Evolutionary conservation across 805 yeast species (phyloP).

Genomic region (Wickerhamiella alocasiicola): DNA sequence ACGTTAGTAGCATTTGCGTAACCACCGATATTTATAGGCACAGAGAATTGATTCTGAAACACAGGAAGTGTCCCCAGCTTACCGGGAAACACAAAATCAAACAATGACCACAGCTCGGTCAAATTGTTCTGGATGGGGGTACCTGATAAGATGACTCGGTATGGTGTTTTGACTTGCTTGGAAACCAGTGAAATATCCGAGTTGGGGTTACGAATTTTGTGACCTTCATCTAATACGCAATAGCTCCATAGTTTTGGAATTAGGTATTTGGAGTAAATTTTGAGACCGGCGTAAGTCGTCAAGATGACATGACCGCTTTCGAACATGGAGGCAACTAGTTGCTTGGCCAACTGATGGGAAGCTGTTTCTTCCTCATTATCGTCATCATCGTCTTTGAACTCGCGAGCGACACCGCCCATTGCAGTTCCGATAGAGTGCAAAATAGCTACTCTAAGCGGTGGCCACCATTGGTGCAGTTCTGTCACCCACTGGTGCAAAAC

Average conservation of each 20-base stretch:
- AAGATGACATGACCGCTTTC: conserved; percentile 69
- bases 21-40: conserved; percentile 94
- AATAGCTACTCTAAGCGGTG: conserved; percentile 74
- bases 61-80: conserved; percentile 89
- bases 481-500: conserved; percentile 95
- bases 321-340: conserved; percentile 45
- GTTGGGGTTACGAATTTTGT: conserved; percentile 90
- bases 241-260: conserved; percentile 77
- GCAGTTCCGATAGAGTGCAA: conserved; percentile 90
- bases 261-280: conserved; percentile 50
- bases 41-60: conserved; percentile 80
- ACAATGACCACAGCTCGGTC: conserved; percentile 84
- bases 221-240: conserved; percentile 90
- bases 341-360: conserved; percentile 33
- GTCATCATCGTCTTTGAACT: conserved; percentile 30
- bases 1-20: conserved; percentile 94
- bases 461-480: conserved; percentile 97
- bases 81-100: conserved; percentile 93
- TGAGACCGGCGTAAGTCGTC: conserved; percentile 83
- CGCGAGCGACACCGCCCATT: conserved; percentile 33
- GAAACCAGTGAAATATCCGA: conserved; percentile 75
- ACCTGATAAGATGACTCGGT: conserved; percentile 81
- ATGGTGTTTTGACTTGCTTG: conserved; percentile 72
- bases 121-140: conserved; percentile 94
- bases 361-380: conserved; percentile 22